phyloP scores from a whole-genome alignment of 495 filamentous ascomycete genomes.

The Neurospora sp. region DNA sequence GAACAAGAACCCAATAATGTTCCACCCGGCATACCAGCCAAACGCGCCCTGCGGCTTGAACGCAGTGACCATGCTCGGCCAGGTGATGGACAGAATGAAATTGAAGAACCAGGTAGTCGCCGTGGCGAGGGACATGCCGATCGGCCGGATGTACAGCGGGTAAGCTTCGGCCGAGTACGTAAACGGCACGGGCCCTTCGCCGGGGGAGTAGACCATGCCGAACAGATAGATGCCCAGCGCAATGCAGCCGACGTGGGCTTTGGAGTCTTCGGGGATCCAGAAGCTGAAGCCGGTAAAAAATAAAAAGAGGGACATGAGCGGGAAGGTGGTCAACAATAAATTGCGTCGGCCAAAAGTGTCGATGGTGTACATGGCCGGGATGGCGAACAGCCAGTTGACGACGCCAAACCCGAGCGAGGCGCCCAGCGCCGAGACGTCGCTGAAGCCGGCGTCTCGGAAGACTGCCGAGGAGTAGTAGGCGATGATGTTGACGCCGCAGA shows the following conservation, averaged over 20 bases:
- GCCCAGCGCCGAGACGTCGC: constrained; percentile 43
- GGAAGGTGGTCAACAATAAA: constrained; percentile 67
- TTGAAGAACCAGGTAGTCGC: constrained; percentile 66
- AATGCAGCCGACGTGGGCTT: constrained; percentile 44
- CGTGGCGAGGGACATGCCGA: constrained; percentile 59
- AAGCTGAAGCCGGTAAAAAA: constrained; percentile 77
- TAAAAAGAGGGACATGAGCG: constrained; percentile 60
- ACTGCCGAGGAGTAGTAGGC: constrained; percentile 62
- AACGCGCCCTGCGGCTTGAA: constrained; percentile 55
- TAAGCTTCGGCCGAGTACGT: constrained; percentile 77
- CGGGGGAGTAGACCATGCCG: constrained; percentile 65
- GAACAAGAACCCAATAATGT: constrained; percentile 55
- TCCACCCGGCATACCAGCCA: constrained; percentile 59
- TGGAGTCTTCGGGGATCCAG: constrained; percentile 47
- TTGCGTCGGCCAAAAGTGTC: constrained; percentile 78
- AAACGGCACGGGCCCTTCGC: constrained; percentile 74
- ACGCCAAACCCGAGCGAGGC: constrained; percentile 68
- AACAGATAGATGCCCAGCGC: constrained; percentile 67
- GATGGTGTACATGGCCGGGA: constrained; percentile 72
- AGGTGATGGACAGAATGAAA: constrained; percentile 55
- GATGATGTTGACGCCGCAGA: constrained; percentile 57
- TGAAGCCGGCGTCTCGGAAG: constrained; percentile 50
- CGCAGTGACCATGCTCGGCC: constrained; percentile 43
- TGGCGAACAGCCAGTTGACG: constrained; percentile 71
- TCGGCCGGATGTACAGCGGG: constrained; percentile 61